These are phyloP conservation scores for Coemansia erecta DNA, from an alignment of 192 early-diverging fungal species.

Conservation along the genomic window DNA sequence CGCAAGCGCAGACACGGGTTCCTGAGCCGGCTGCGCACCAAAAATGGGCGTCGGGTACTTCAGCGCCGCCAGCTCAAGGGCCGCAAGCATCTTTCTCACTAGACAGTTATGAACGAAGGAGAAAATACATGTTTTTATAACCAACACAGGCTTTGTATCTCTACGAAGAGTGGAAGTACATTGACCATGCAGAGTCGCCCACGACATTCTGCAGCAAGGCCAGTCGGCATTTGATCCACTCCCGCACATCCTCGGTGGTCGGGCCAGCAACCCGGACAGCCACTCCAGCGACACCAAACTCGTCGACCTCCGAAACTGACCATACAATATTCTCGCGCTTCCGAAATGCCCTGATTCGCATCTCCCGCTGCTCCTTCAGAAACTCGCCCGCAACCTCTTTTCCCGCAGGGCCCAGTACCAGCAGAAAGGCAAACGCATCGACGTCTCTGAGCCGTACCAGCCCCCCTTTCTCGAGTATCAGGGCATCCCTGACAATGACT, in stretches of 20 bases:
- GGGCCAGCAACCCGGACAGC: constrained; percentile 36
- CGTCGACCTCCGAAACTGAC: constrained; percentile 45
- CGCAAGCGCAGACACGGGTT: constrained; percentile 94
- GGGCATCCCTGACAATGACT: constrained; percentile 32
- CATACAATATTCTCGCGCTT: constrained; percentile 17
- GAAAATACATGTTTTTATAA: constrained; percentile 1
- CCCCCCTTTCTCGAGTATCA: constrained; percentile 17
- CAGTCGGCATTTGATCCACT: constrained; percentile 32
- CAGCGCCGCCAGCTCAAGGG: constrained; percentile 81
- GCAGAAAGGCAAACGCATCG: constrained; percentile 42
- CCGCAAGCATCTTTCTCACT: constrained; percentile 82
- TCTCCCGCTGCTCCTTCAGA: constrained; percentile 15
- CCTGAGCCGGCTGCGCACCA: constrained; percentile 73
- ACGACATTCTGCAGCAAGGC: constrained; percentile 11
- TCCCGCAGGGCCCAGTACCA: constrained; percentile 30
- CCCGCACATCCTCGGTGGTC: constrained; percentile 26
- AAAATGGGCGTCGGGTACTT: constrained; percentile 75
- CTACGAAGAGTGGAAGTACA: constrained; percentile 37
- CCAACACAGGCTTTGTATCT: neutral
- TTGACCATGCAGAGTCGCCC: constrained; percentile 47
- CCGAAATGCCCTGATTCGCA: constrained; percentile 27
- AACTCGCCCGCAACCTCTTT: constrained; percentile 12
- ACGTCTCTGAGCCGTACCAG: neutral
- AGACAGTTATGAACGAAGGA: neutral
- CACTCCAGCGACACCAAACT: constrained; percentile 20